Conservation (phyloP, 2,329 filamentous ascomycete genomes). For the Penicillium sclerotiorum region DNA sequence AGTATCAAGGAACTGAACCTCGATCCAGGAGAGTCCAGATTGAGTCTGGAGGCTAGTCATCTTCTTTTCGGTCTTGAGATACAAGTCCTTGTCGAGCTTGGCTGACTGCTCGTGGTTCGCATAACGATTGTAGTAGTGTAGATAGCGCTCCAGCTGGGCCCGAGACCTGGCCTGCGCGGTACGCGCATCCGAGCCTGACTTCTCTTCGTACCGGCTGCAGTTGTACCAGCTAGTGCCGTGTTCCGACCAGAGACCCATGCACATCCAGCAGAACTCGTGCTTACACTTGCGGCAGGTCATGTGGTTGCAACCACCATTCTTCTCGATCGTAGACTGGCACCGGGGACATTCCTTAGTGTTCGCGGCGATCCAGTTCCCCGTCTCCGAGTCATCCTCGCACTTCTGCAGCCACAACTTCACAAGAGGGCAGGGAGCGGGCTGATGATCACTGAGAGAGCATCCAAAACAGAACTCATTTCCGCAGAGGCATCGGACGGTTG, state of each 20-base stretch:
- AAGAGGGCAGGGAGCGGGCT: slow-evolving; percentile 85
- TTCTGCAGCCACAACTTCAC: slow-evolving; percentile 98
- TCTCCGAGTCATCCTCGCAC: slow-evolving; percentile 97
- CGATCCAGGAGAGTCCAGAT: slow-evolving; percentile 98
- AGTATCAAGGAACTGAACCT: slow-evolving; percentile 93
- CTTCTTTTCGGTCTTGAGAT: slow-evolving; percentile 96
- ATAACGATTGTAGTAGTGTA: slow-evolving; percentile 99
- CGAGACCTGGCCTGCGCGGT: slow-evolving; percentile 90
- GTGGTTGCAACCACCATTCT: slow-evolving; percentile 97
- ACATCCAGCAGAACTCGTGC: slow-evolving; percentile 99
- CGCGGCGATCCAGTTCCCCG: slow-evolving; percentile 98
- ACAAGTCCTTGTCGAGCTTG: slow-evolving; percentile 93
- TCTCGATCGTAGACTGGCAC: slow-evolving; percentile 96
- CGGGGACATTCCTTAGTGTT: slow-evolving; percentile 98
- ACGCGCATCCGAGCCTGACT: slow-evolving; percentile 85
- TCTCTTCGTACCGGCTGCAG: slow-evolving; percentile 96
- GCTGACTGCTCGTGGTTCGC: slow-evolving; percentile 98
- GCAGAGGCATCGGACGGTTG: slow-evolving; percentile 84
- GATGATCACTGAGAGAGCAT: slow-evolving; percentile 85
- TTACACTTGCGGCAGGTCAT: slow-evolving; percentile 97
- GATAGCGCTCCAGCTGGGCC: slow-evolving; percentile 88
- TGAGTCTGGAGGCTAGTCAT: slow-evolving; percentile 95
- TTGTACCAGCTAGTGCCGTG: slow-evolving; percentile 99
- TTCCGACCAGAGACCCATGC: slow-evolving; percentile 98
- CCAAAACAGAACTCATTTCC: slow-evolving; percentile 93